Base-by-base conservation (phyloP, 352 stramenopile genomes). In the Phytophthora citrophthora region DNA sequence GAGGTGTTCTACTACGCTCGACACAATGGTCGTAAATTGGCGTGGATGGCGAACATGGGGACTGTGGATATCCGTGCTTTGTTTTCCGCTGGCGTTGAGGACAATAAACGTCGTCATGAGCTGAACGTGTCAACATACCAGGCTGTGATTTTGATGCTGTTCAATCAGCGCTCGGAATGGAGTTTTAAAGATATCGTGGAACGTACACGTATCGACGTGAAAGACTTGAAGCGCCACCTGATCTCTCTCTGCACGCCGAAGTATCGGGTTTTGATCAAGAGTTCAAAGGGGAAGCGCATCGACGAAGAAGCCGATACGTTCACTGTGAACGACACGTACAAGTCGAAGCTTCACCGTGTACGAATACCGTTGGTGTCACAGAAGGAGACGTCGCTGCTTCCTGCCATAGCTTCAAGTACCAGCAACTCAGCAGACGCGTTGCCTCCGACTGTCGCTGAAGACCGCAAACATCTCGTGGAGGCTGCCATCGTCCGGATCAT, bases 211-310 rank as follows among this genome's bases (percentile, higher is more conserved):
- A 99, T 99, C 53, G 86, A 96, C 5, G 57, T 71, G 11, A 82
- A 76, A 34, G 92, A 98, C 58, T 46, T 97, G 16, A 96, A 95
- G 71, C 90, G 96, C 13, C 96, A 99, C 73, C 74, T 99, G 15
- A 98, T 99, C 39, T 99, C 95, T 41, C 79, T 99, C 8, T 99
- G 94, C 66, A 99, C 97, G 12, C 95, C 97, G 2, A 99, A 99
- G 74, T 97, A 98, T 75, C 94, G 95, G 44, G 98, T 99, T 62
- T 76, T 99, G 34, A 74, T 89, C 54, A 99, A 99, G 81, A 90
- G 86, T n/a, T 98, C 93, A 24, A 99, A 99, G 81, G 96, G 96
- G 34, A 98, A 99, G 63, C 92, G 85, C 2, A 99, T 99, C 41
- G 93, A 95, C 23, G 91, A 96, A 31, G 92, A 99, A 31, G 74